Base-by-base conservation (phyloP, 176 grass and related monocot species). In the Carex scoparia region DNA sequence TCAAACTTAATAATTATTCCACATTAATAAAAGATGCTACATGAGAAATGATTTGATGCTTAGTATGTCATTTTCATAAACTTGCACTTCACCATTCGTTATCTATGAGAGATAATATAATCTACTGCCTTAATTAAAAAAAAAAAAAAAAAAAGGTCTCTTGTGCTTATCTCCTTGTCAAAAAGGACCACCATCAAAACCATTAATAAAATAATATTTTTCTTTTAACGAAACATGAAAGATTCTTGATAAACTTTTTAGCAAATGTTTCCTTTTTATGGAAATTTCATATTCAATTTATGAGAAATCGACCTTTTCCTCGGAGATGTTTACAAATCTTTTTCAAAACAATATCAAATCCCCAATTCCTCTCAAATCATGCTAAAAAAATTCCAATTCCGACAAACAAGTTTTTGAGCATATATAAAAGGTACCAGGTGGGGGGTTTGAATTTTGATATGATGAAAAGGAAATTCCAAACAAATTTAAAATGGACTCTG, bases 51-150 rank as follows among this genome's bases (percentile, higher is more conserved):
- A 35, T 31, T 69, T 12, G 12, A 35, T 69, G 87, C 80, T 88
- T 92, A 92, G 89, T 81, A 79, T 27, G 86, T 88, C 90, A 87
- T 86, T 90, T 92, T 92, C 90, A 80, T 64, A 88, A 74, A 65
- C 88, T 85, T 87, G 66, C 58, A 79, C 87, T 90, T 85, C 86
- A 61, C 79, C 74, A 79, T 82, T 79, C 84, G 86, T 85, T 92
- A 79, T 79, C 71, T 84, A 74, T 79, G 64, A 81, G 81, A 80
- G 46, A 82, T 88, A 86, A 92, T 92, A 84, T 83, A 94, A 92
- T 89, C 15, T 84, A 86, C 23, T 77, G 69, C 40, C 18, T 86
- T 61, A 88, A 86, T 82, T 83, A 83, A 79, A 40, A 38, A 38
- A 5, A 38, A 71, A 87, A 83, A 79, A 40, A 38, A 38, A 40